Evolutionary conservation across 1,284 basidiomycete species (phyloP).

Genomic region (Calocybe gambosa): DNA sequence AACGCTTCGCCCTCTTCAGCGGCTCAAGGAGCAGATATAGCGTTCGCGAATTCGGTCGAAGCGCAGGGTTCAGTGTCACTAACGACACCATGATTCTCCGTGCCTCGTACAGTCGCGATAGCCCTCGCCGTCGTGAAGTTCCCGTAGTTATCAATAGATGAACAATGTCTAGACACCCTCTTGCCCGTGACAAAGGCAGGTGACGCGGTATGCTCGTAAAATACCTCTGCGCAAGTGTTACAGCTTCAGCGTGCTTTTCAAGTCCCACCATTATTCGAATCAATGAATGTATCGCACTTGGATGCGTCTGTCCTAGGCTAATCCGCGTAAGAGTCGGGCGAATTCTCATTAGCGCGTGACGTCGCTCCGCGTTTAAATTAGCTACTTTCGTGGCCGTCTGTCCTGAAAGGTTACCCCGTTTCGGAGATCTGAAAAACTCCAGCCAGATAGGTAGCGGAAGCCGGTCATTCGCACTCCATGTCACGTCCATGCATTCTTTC

Average conservation of each 20-base stretch:
- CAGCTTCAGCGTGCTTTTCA: constrained; percentile 28
- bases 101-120: constrained; percentile 31
- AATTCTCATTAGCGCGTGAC: constrained; percentile 21
- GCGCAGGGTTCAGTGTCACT: constrained; percentile 36
- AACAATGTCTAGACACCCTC: constrained; percentile 38
- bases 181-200: constrained; percentile 26
- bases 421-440: constrained; percentile 41
- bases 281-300: constrained; percentile 32
- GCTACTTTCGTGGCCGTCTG: constrained; percentile 1
- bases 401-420: constrained; percentile 22
- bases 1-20: constrained; percentile 37
- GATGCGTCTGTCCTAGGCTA: constrained; percentile 24
- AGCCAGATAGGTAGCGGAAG: constrained; percentile 45
- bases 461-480: not conserved
- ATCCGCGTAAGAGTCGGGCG: constrained; percentile 23
- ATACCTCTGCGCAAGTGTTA: constrained; percentile 36
- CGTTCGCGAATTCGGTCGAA: constrained; percentile 58
- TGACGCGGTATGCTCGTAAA: constrained; percentile 35
- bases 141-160: constrained; percentile 35
- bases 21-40: constrained; percentile 51
- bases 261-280: constrained; percentile 31
- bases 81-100: constrained; percentile 38
- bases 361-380: constrained; percentile 12
- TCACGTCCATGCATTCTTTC: constrained; percentile 24
- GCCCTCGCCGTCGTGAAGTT: constrained; percentile 27